Conservation (phyloP, 1,139 yeast genomes). For the Pichia sp. region DNA sequence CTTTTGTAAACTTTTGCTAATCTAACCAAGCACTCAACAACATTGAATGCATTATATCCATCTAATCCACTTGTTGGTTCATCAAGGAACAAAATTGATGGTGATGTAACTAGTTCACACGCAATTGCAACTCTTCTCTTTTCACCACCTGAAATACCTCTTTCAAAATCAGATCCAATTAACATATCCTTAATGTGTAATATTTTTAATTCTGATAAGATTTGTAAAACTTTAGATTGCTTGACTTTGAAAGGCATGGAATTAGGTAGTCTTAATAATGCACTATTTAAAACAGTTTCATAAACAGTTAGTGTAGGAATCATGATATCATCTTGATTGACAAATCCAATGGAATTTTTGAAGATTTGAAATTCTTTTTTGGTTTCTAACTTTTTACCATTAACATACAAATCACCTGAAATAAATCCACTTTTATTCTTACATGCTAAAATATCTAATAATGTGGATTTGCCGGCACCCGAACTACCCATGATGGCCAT, state of each 20-base stretch:
- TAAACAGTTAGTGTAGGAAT: slow-evolving; percentile 91
- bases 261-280: slow-evolving; percentile 77
- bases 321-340: slow-evolving; percentile 92
- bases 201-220: slow-evolving; percentile 78
- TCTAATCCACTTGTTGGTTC: slow-evolving; percentile 96
- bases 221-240: slow-evolving; percentile 74
- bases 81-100: slow-evolving; percentile 71
- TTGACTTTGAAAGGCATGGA: slow-evolving; percentile 68
- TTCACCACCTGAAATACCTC: slow-evolving; percentile 96
- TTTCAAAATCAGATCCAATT: slow-evolving; percentile 80
- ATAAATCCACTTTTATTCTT: slow-evolving; percentile 73
- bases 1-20: slow-evolving; percentile 75
- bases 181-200: slow-evolving; percentile 74
- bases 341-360: slow-evolving; percentile 78
- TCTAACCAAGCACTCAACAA: slow-evolving; percentile 74
- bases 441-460: slow-evolving; percentile 82
- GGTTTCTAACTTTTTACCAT: slow-evolving; percentile 48
- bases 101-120: slow-evolving; percentile 82
- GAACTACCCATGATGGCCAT: slow-evolving; percentile 98
- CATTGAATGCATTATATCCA: slow-evolving; percentile 88
- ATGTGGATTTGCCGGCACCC: slow-evolving; percentile 95
- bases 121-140: slow-evolving; percentile 86
- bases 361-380: slow-evolving; percentile 35
- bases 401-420: slow-evolving; percentile 61
- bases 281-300: slow-evolving; percentile 91